A percentile compares a stretch with the other conserved stretches of the same genome.
Conservation (phyloP, 1,284 basidiomycete species). For the Sanghuangporus baumii region DNA sequence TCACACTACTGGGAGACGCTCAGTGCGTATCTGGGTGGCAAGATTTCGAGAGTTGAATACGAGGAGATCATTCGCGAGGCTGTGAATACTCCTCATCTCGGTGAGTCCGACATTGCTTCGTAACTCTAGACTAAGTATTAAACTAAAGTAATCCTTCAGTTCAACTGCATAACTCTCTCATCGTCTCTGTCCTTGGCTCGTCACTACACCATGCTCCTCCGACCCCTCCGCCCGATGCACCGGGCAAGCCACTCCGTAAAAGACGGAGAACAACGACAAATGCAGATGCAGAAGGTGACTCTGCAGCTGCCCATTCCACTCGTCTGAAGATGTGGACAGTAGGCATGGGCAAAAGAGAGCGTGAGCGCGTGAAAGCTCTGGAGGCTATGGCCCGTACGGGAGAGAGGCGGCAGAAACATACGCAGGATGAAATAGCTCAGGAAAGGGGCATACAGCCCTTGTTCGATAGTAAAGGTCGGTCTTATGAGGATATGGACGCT, state of each 20-base stretch:
- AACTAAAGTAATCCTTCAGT: constrained; percentile 36
- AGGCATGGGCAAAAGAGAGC: constrained; percentile 63
- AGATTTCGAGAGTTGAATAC: constrained; percentile 67
- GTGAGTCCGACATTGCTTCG: constrained; percentile 30
- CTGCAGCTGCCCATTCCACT: constrained; percentile 49
- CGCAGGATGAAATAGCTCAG: constrained; percentile 61
- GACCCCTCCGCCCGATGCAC: constrained; percentile 51
- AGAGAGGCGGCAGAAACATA: constrained; percentile 35
- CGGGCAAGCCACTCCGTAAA: constrained; percentile 59
- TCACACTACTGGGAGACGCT: constrained; percentile 57
- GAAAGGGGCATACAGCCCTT: constrained; percentile 63
- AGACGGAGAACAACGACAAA: constrained; percentile 66
- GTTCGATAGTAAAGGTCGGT: constrained; percentile 57
- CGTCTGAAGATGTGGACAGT: constrained; percentile 73
- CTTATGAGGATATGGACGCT: neutral
- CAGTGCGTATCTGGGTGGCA: constrained; percentile 59
- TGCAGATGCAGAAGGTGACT: constrained; percentile 45
- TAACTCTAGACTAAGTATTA: neutral
- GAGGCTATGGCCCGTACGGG: constrained; percentile 30
- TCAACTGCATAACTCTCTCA: constrained; percentile 73
- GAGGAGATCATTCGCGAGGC: constrained; percentile 61
- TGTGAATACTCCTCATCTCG: constrained; percentile 56
- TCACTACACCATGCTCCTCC: constrained; percentile 62
- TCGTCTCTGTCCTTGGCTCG: constrained; percentile 75
- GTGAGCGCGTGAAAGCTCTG: constrained; percentile 59